Base-by-base conservation (phyloP, 805 yeast species). In the Ogataea pignaliae region DNA sequence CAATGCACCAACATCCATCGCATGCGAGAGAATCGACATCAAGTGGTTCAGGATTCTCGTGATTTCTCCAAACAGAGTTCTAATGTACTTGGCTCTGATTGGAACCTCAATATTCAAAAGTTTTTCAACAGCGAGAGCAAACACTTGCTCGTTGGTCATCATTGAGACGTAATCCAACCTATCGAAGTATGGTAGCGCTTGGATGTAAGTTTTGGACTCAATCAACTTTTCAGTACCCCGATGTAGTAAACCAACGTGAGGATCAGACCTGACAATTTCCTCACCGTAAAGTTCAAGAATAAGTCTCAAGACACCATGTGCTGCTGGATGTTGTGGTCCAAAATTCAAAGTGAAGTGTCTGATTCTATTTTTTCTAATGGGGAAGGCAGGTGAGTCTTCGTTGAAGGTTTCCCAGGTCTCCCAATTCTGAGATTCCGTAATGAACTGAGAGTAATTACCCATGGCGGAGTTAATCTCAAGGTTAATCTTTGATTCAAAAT, bases 241-340 rank as follows among this genome's bases (percentile, higher is more conserved):
- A 67, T 87, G 95, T 54, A 87, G 75, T 61, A 87, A 71, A 32
- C 96, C 96, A 52, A 87, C 87, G 64, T 87, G 96, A 34, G 96
- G 96, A 63, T 87, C 96, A 4, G 90, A 74, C 55, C 96, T 77
- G 39, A 88, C 78, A 55, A 88, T 83, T 66, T 87, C 95, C 68
- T 87, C 96, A 54, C 96, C 96, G 60, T 85, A 85, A 49, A 87
- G 76, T 69, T 87, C 96, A 60, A 87, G 71, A 65, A 87, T 88
- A 65, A 87, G 73, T 63, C 95, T 78, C 71, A 87, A 72, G 67
- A 87, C 96, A 54, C 96, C 96, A 71, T 87, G 96, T 28, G 95
- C 95, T 50, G 96, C 96, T 18, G 96, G 96, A 71, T 87, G 96
- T 70, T 87, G 96, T 39, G 96, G 96, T 32, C 95, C 96, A 63